Evolutionary conservation across 257 asterid genomes (phyloP).

Genomic region (Fraxinus cuspidata): DNA sequence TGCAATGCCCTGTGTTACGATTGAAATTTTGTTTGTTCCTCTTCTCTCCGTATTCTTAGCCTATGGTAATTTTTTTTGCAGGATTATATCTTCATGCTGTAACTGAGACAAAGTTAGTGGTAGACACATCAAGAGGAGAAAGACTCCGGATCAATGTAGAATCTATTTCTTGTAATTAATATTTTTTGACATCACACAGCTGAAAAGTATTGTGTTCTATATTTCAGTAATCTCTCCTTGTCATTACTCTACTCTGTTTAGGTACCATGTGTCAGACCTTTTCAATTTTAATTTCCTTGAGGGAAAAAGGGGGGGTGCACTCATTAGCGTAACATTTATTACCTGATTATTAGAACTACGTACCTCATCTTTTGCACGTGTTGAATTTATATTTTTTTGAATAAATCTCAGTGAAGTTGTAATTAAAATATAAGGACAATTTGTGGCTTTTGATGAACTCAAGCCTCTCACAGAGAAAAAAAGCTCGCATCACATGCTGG

Average conservation of each 20-base stretch:
- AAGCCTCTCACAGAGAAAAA: not conserved
- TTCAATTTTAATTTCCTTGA: not conserved
- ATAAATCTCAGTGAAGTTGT: constrained; percentile 6
- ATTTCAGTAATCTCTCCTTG: constrained; percentile 4
- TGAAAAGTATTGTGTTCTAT: constrained; percentile 5
- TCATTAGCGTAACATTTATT: not conserved
- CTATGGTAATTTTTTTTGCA: constrained; percentile 32
- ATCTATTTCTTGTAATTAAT: constrained; percentile 16
- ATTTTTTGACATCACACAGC: constrained; percentile 12
- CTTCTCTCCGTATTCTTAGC: constrained; percentile 22
- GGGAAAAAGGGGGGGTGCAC: not conserved
- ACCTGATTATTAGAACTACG: not conserved
- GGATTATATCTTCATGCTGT: constrained; percentile 83
- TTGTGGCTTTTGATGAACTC: not conserved
- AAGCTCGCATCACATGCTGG: not conserved
- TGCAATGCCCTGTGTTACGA: not conserved
- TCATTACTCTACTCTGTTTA: not conserved
- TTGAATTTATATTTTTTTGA: not conserved
- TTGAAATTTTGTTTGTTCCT: not conserved
- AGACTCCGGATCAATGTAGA: constrained; percentile 90
- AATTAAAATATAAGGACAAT: not conserved
- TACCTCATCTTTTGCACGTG: not conserved
- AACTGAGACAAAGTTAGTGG: constrained; percentile 85
- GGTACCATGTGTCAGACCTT: not conserved
- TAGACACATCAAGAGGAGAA: constrained; percentile 98